phyloP scores from a whole-genome alignment of 2,329 filamentous ascomycete genomes.

The Phialophora chinensis region DNA sequence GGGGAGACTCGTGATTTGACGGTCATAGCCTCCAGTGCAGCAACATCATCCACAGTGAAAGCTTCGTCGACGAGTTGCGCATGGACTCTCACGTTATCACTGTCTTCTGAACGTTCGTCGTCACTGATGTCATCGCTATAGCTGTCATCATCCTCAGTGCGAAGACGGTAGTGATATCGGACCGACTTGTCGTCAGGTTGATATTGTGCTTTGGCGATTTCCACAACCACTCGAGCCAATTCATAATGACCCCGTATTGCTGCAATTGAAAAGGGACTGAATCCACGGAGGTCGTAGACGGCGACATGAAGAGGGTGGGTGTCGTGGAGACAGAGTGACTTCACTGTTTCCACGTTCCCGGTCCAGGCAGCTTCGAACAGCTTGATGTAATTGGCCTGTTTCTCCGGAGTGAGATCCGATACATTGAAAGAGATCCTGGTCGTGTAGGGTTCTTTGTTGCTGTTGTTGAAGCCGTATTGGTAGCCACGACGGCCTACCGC shows the following conservation, averaged over 20 bases:
- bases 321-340: slow-evolving; percentile 64
- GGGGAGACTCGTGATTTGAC: slow-evolving; percentile 70
- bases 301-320: slow-evolving; percentile 72
- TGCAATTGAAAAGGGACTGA: slow-evolving; percentile 72
- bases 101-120: slow-evolving; percentile 44
- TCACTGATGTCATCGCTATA: slow-evolving; percentile 47
- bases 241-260: slow-evolving; percentile 69
- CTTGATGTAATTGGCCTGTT: slow-evolving; percentile 65
- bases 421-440: slow-evolving; percentile 59
- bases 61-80: slow-evolving; percentile 66
- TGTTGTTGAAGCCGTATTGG: neutral
- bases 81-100: slow-evolving; percentile 43
- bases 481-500: slow-evolving; percentile 15
- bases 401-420: slow-evolving; percentile 59
- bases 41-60: slow-evolving; percentile 78
- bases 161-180: slow-evolving; percentile 50
- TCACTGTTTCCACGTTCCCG: slow-evolving; percentile 71
- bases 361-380: slow-evolving; percentile 70
- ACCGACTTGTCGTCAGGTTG: slow-evolving; percentile 60
- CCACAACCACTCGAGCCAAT: slow-evolving; percentile 69
- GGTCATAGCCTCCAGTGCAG: slow-evolving; percentile 66
- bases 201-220: slow-evolving; percentile 74
- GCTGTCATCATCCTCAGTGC: slow-evolving; percentile 39
- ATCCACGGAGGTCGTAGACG: slow-evolving; percentile 57
- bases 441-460: slow-evolving; percentile 51